Base-by-base conservation (phyloP, 176 grass and related monocot species). In the Microstegium vimineum region DNA sequence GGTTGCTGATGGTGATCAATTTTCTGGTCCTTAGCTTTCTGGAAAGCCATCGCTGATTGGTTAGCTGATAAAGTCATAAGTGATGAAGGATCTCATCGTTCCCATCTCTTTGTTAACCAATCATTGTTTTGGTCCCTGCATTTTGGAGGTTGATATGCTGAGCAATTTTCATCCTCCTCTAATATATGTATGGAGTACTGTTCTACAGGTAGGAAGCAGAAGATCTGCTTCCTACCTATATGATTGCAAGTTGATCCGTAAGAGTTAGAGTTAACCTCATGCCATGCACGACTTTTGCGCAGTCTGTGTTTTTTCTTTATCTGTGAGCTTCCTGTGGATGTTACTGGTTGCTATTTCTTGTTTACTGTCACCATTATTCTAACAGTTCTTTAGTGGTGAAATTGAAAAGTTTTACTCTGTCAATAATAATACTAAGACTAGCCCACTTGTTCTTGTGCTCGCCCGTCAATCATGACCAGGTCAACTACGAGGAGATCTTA, bases 41-140 rank as follows among this genome's bases (percentile, higher is more conserved):
- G 27, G n/a, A n/a, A 37, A 61, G n/a, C 17, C 60, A 34, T 46
- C 41, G 25, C 4, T 59, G 54, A 73, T 72, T 60, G 57, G 46
- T 86, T 71, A n/a, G 22, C 10, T 64, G 32, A 70, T 75, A 76
- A 68, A 51, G 69, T 54, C 16, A n/a, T n/a, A n/a, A 61, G 18
- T 70, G 65, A 85, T 40, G 41, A 43, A 77, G 41, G 65, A 77
- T 65, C 71, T 45, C 22, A 34, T 56, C 41, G 10, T 64, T 61
- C 43, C 22, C 78, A 71, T 59, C 34, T 77, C 43, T 71, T 86
- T 66, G 73, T 31, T 86, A 67, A 46, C 25, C 74, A 82, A 81
- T 73, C 28, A 77, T 71, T 86, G 15, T 47, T 75, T 59, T 66
- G 87, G 43, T 82, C 73, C 78, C 45, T 85, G 66, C 30, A 60